Base-by-base conservation (phyloP, 2,329 filamentous ascomycete species). In the Aspergillus fumigatus region DNA sequence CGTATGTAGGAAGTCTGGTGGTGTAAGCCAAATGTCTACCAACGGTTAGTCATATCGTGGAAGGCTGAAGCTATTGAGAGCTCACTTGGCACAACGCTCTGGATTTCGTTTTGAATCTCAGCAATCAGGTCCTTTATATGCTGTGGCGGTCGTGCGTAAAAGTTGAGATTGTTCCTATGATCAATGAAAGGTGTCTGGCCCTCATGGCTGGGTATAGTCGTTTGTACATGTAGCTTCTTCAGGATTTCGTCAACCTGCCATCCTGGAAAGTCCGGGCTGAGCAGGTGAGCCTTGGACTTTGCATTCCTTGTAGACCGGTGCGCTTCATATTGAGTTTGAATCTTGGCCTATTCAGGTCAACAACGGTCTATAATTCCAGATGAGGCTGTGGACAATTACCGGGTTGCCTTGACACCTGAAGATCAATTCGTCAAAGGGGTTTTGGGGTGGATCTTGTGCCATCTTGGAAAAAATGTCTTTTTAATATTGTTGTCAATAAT, bases 1-100 rank as follows among this genome's bases (percentile, higher is more conserved):
- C 75, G 96, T 84, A 74, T 97, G 93, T 68, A 96, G 86, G 58
- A 83, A 83, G 53, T 88, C 79, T 9, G 80, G 74, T 0, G 92
- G 91, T 88, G 96, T 95, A 47, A 93, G 80, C 93, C 93, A 97
- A 26, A 96, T 76, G 62, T 81, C 90, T 92, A 62, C 14, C 26
- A 3, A 14, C 10, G 9, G 23, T 53, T 17, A 55, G 49, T 21
- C 19, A 21, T 23, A 19, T 26, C 21, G 2, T 26, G 27, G 8
- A 7, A 19, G 29, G 14, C 14, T 19, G 14, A 11, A 7, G n/a
- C 6, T 40, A 21, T 53, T 11, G 5, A 38, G 19, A 7, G 78
- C 87, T 71, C 77, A 94, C 91, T 83, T 38, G 90, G 89, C 14
- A 87, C 87, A 21, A 84, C 81, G 21, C 79, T 75, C 55, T 80